Evolutionary conservation across 768 basidiomycete genomes (phyloP), one percentile per base, ranked within the genome.

Genomic region (Naganishia onofrii): DNA sequence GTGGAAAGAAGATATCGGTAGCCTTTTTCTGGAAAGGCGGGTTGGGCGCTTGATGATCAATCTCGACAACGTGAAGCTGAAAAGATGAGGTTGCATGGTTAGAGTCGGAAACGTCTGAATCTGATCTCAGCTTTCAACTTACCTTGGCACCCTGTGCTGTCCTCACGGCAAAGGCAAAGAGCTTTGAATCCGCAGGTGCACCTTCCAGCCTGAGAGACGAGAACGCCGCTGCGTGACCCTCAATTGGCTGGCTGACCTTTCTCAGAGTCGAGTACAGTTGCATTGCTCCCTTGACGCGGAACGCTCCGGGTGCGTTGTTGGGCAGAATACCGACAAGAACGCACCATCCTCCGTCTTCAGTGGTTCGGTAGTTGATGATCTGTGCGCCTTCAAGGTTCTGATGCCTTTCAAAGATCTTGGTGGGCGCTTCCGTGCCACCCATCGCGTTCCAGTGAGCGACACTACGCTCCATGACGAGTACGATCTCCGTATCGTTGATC

Each of bases 141-240:
- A 96, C 95, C 88, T 97, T 99, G 23, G 96, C 96, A 42, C 96
- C 95, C 38, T 89, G 91, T n/a, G 93, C 94, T 2, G 93, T 96
- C 75, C 96, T 86, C 28, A 95, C 93, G 28, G 96, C 88, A 80
- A 99, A 99, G 2, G 91, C 87, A 82, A 99, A 99, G 19, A 99
- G 84, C 81, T 96, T 98, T 5, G 91, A 93, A 7, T 87, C 83
- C 65, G 88, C 85, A 77, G 90, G 87, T 75, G 92, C 88, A 29
- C 94, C 93, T 67, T 98, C 96, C 66, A 90, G 83, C 84, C 91
- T 93, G 67, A 98, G 77, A 80, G 92, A 90, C 9, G 93, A 91
- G 78, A 99, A 99, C 31, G 93, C 88, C 66, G 96, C 96, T 32
- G 96, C 96, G 77, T 99, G 96, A 7, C 96, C 96, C 78, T 99